Base-by-base conservation (phyloP, 148 eudicot species). In the Diospyros kaki region DNA sequence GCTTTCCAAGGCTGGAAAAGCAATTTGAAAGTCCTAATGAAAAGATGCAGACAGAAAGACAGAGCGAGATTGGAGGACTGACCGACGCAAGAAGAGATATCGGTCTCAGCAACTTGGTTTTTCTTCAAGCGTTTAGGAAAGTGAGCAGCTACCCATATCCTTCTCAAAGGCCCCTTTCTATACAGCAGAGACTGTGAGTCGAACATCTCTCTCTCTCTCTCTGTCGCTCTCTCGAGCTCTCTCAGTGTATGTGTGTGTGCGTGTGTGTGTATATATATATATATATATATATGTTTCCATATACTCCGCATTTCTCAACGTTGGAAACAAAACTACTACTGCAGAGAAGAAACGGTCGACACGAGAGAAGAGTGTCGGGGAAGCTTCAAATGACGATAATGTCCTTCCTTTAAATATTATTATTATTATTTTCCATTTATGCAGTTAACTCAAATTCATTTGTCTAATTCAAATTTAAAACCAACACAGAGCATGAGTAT, bases 71-170 rank as follows among this genome's bases (percentile, higher is more conserved):
- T 42, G 64, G 67, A 66, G 28, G 59, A 81, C 87, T 56, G 55
- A 95, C 99, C 99, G 54, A 95, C 91, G 59, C 90, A 89, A 78
- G 91, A 82, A 68, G 84, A 70, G 42, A 95, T 95, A 71, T 92
- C 76, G 58, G 93, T 92, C 65, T 81, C 78, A 70, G 76, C 60
- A 71, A 95, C 75, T 78, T 90, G 90, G 38, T 86, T 74, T 77
- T 87, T 95, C 46, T 87, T 89, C 48, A 95, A 86, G 74, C 89
- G 87, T 76, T 86, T 90, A 77, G 78, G 79, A 76, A 87, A 95
- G 70, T 85, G 93, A 38, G 94, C 97, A 80, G 99, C 97, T 58
- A 88, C 78, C 99, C 96, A 95, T 63, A 95, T 83, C 74, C 79
- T 81, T 10, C 86, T 84, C 55, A 95, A 84, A 40, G 86, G 74